Evolutionary conservation across 331 rosid genomes (phyloP).

Genomic region (Pyrus hybrid): DNA sequence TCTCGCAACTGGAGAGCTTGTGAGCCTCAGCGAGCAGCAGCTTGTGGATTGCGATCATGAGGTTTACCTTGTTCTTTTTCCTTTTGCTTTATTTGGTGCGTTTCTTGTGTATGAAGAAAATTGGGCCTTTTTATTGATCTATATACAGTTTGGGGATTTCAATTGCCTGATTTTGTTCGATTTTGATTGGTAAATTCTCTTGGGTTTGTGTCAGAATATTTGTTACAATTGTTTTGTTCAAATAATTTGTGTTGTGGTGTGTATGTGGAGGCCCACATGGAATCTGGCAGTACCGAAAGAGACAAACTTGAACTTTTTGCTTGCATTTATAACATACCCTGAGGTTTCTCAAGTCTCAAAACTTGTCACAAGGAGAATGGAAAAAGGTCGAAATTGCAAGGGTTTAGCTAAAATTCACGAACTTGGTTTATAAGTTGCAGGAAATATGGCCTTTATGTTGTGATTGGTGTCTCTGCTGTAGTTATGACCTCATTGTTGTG

Average conservation of each 20-base stretch:
- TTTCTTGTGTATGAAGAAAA: too few relatives aligned
- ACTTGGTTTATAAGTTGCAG: neutral
- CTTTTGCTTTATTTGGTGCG: too few relatives aligned
- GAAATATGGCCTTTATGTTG: neutral
- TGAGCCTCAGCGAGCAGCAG: slow-evolving; percentile 96
- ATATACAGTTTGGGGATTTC: neutral
- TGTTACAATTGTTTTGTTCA: neutral
- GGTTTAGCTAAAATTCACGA: neutral
- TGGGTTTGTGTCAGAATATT: neutral
- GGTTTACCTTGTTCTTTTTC: slow-evolving; percentile 28
- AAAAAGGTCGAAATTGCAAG: neutral
- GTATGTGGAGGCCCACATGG: neutral
- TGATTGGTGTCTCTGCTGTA: neutral
- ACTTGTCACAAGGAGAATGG: neutral
- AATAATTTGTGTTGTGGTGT: neutral
- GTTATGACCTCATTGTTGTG: too few relatives aligned
- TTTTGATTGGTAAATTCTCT: neutral
- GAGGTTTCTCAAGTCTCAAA: neutral
- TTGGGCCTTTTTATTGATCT: too few relatives aligned
- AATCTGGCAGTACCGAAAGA: neutral
- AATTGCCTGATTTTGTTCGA: neutral
- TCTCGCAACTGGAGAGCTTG: slow-evolving; percentile 74
- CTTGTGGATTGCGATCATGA: slow-evolving; percentile 96
- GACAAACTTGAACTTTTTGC: neutral
- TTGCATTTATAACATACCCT: neutral